phyloP scores from a whole-genome alignment of 2,329 filamentous ascomycete genomes.

The Lecanoromycetidae sp. region DNA sequence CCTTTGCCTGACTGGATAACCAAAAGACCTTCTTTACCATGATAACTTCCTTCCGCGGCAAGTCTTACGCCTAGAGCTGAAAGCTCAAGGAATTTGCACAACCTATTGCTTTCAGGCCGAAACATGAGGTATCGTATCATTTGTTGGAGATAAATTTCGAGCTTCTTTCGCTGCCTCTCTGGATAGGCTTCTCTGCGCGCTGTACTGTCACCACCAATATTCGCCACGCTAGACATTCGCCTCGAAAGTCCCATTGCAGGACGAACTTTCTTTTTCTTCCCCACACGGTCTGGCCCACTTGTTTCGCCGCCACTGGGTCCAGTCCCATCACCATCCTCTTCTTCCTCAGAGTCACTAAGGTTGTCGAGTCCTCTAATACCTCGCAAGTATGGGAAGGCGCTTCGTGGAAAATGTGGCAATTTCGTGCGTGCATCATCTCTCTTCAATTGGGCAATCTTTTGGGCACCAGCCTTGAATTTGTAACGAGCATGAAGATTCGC shows the following conservation, averaged over 20 bases:
- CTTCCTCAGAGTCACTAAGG: constrained; percentile 61
- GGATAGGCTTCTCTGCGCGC: constrained; percentile 50
- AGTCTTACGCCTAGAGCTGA: constrained; percentile 88
- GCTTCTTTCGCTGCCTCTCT: constrained; percentile 68
- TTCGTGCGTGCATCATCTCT: constrained; percentile 59
- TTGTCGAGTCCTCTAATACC: constrained; percentile 61
- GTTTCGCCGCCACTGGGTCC: constrained; percentile 44
- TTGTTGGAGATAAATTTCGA: constrained; percentile 83
- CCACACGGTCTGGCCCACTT: constrained; percentile 53
- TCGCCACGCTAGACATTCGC: constrained; percentile 43
- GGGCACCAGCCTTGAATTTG: constrained; percentile 72
- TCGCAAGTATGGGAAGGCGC: constrained; percentile 79
- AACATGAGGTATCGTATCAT: constrained; percentile 98
- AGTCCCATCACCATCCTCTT: constrained; percentile 38
- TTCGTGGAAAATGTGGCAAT: constrained; percentile 80
- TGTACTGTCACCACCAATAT: constrained; percentile 29
- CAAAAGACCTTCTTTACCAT: constrained; percentile 91
- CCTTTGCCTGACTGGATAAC: constrained; percentile 87
- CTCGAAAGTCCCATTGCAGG: constrained; percentile 46
- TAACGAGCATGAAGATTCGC: constrained; percentile 88
- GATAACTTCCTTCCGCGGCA: constrained; percentile 89
- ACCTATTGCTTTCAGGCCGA: constrained; percentile 81
- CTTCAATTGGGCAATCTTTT: constrained; percentile 63
- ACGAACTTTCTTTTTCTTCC: constrained; percentile 40
- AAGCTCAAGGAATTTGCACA: constrained; percentile 91